Conservation (phyloP, 2,329 filamentous ascomycete species). For the Exophiala bonariae region DNA sequence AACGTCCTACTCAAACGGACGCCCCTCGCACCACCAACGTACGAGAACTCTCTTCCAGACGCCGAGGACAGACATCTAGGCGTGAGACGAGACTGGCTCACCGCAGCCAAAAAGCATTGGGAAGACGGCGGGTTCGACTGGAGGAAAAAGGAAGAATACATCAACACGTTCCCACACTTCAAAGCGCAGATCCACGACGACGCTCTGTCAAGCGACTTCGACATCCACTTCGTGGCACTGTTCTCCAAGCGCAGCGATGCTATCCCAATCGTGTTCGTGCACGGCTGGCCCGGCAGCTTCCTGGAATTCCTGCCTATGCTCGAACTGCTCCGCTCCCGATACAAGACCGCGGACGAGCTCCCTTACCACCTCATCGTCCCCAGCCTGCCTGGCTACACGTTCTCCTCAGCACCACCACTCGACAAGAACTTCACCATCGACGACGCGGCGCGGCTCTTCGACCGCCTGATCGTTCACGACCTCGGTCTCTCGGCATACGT, state of each 20-base stretch:
- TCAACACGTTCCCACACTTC: constrained; percentile 55
- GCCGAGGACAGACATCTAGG: constrained; percentile 43
- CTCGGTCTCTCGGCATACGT: constrained; percentile 57
- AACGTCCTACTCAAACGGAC: constrained; percentile 48
- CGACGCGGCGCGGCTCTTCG: constrained; percentile 45
- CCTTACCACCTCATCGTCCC: constrained; percentile 61
- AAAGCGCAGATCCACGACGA: constrained; percentile 41
- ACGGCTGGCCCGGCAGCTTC: constrained; percentile 58
- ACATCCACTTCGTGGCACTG: constrained; percentile 55
- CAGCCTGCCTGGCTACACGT: constrained; percentile 55
- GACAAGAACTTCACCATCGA: constrained; percentile 43
- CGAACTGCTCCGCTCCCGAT: constrained; percentile 40
- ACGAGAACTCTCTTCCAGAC: constrained; percentile 48
- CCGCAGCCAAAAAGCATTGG: constrained; percentile 44
- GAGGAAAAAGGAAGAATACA: constrained; percentile 33
- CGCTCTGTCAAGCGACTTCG: constrained; percentile 31
- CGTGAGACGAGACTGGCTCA: constrained; percentile 49
- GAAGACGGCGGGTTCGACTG: constrained; percentile 43
- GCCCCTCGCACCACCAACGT: constrained; percentile 46
- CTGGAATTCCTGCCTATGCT: constrained; percentile 58
- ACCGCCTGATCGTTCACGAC: constrained; percentile 44
- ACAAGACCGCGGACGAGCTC: constrained; percentile 49
- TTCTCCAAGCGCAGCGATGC: constrained; percentile 55
- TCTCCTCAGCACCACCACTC: constrained; percentile 49
- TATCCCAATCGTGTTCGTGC: constrained; percentile 52